These are phyloP conservation scores for Arthroderma uncinatum DNA, from an alignment of 2,329 filamentous ascomycete genomes.

Conservation along the genomic window DNA sequence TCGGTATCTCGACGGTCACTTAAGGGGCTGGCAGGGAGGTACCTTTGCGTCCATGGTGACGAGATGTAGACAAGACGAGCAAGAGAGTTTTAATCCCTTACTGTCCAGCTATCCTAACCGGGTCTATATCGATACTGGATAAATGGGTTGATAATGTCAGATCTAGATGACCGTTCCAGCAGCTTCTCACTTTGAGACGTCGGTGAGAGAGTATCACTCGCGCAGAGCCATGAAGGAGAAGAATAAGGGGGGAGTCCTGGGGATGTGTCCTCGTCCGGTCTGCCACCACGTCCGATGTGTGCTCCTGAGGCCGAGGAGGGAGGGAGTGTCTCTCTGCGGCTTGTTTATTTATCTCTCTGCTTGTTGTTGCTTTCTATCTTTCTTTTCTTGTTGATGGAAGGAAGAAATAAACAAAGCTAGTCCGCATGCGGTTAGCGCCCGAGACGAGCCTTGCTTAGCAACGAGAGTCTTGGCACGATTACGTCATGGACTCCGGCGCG, in stretches of 20 bases:
- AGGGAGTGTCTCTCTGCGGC: neutral
- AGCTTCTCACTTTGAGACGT: neutral
- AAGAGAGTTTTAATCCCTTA: neutral
- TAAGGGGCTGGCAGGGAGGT: conserved; percentile 7
- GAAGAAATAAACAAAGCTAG: conserved; percentile 18
- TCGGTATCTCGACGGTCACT: conserved; percentile 20
- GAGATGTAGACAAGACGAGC: neutral
- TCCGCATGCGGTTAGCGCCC: conserved; percentile 11
- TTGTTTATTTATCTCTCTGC: neutral
- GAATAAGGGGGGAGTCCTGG: neutral
- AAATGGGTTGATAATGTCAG: neutral
- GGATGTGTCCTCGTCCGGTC: neutral
- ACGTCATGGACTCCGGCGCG: conserved; percentile 9
- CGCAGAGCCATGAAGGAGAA: conserved; percentile 1
- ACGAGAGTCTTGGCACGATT: conserved; percentile 10
- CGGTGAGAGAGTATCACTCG: neutral
- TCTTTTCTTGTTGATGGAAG: conserved; percentile 2
- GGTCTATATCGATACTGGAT: neutral
- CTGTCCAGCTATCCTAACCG: neutral
- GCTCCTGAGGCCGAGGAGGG: neutral
- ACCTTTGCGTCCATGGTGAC: conserved; percentile 39
- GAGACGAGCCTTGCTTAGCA: conserved; percentile 12
- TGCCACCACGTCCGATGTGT: neutral
- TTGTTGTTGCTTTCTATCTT: conserved; percentile 4
- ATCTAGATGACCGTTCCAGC: neutral